These are phyloP conservation scores for Ascochyta clinopodiicola DNA, from an alignment of 2,329 filamentous ascomycete species.

Conservation along the genomic window DNA sequence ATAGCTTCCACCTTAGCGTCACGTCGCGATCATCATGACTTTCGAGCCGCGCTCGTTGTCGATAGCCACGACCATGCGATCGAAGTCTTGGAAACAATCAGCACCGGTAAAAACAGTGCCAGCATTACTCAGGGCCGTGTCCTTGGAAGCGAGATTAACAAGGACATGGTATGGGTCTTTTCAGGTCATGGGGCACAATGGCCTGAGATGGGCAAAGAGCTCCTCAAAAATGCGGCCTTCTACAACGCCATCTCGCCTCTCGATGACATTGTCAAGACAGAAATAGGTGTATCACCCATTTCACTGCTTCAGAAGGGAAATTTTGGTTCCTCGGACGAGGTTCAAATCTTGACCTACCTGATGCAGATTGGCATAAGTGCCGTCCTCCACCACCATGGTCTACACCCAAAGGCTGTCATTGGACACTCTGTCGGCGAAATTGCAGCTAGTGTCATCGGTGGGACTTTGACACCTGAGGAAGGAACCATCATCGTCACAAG, in stretches of 20 bases:
- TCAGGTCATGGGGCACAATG: constrained; percentile 43
- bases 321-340: constrained; percentile 31
- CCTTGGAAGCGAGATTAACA: constrained; percentile 4
- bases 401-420: constrained; percentile 20
- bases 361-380: constrained; percentile 38
- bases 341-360: constrained; percentile 46
- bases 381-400: constrained; percentile 22
- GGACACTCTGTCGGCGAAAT: constrained; percentile 42
- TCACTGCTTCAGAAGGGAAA: constrained; percentile 19
- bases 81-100: not conserved
- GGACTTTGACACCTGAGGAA: constrained; percentile 41
- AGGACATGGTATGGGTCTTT: constrained; percentile 33
- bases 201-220: constrained; percentile 31
- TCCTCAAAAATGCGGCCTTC: constrained; percentile 19
- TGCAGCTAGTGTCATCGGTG: constrained; percentile 47
- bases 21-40: constrained; percentile 15
- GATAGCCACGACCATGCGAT: constrained; percentile 10
- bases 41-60: constrained; percentile 12
- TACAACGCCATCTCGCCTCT: constrained; percentile 8
- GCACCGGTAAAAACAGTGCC: not conserved
- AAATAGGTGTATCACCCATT: constrained; percentile 26
- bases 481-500: constrained; percentile 44
- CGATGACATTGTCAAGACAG: constrained; percentile 12
- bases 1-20: constrained; percentile 21
- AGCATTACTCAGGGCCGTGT: constrained; percentile 5